Evolutionary conservation across 352 stramenopile genomes (phyloP).

Genomic region (Nothophytophthora sp.): DNA sequence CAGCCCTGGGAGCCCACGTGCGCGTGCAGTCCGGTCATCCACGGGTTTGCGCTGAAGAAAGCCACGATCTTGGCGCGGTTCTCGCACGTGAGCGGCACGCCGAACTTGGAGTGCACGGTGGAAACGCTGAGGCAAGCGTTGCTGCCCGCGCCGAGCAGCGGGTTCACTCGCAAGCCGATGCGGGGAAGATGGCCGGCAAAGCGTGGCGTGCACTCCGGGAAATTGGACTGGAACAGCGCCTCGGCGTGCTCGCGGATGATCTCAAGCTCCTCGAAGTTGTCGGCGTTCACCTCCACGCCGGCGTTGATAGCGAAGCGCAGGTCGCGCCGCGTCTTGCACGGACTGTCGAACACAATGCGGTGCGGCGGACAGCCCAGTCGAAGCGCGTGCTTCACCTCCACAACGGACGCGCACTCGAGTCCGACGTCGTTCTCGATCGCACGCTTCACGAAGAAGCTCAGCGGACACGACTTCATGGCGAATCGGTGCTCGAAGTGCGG

Average conservation of each 20-base stretch:
- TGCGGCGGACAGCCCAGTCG: conserved; percentile 66
- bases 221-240: conserved; percentile 88
- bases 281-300: conserved; percentile 90
- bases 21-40: conserved; percentile 88
- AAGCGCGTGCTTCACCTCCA: conserved; percentile 83
- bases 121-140: conserved; percentile 89
- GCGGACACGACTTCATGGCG: conserved; percentile 88
- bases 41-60: conserved; percentile 83
- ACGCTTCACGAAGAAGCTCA: conserved; percentile 85
- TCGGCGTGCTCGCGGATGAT: conserved; percentile 84
- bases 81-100: conserved; percentile 65
- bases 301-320: conserved; percentile 82
- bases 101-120: conserved; percentile 92
- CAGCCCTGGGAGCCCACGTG: conserved; percentile 88
- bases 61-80: conserved; percentile 64
- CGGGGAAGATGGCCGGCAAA: conserved; percentile 65
- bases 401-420: conserved; percentile 81
- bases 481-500: conserved; percentile 89
- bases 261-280: conserved; percentile 90
- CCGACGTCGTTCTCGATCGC: conserved; percentile 80
- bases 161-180: conserved; percentile 93
- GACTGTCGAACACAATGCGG: conserved; percentile 92
- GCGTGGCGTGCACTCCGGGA: conserved; percentile 53
- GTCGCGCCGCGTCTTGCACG: conserved; percentile 91
- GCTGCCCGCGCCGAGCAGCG: conserved; percentile 84